A percentile compares a stretch with the other conserved stretches of the same genome.
These are phyloP conservation scores for Picea engelmannii DNA, from an alignment of 83 land plant species.

Conservation along the genomic window DNA sequence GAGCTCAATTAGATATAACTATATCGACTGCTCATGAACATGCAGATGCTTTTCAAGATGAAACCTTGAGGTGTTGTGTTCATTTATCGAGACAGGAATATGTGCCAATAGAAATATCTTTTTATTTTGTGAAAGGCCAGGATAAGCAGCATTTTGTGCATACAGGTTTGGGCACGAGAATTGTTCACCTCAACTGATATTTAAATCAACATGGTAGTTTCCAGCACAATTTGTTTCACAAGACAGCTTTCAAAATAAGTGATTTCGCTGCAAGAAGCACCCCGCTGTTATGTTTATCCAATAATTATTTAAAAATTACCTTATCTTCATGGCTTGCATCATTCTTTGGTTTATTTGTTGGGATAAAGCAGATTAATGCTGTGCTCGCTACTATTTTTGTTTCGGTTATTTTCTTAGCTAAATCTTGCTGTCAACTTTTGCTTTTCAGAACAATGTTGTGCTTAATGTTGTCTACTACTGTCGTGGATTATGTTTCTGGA, in stretches of 20 bases:
- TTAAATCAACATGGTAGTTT: conserved; percentile 8
- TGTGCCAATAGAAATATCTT: neutral
- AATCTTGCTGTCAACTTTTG: neutral
- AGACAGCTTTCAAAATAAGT: neutral
- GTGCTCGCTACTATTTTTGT: neutral
- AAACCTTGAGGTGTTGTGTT: conserved; percentile 6
- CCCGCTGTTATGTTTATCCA: conserved; percentile 8
- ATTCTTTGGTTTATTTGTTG: neutral
- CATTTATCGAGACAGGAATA: conserved; percentile 7
- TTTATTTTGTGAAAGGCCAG: neutral
- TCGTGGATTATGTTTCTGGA: neutral
- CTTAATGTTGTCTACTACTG: neutral
- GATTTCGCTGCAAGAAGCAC: neutral
- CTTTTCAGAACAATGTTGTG: neutral
- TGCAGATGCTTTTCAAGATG: conserved; percentile 6
- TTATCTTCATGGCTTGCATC: no score
- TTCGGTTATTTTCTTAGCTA: neutral
- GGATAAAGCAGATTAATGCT: neutral
- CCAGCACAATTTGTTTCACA: conserved; percentile 5
- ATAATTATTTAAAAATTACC: neutral
- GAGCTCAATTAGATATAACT: neutral
- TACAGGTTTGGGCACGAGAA: neutral
- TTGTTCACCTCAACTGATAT: conserved; percentile 2
- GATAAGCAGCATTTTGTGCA: conserved; percentile 6
- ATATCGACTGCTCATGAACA: conserved; percentile 1